Evolutionary conservation across 306 rosid genomes (phyloP), one percentile per base, ranked within the genome.

Genomic region (Corylus heterophylla): DNA sequence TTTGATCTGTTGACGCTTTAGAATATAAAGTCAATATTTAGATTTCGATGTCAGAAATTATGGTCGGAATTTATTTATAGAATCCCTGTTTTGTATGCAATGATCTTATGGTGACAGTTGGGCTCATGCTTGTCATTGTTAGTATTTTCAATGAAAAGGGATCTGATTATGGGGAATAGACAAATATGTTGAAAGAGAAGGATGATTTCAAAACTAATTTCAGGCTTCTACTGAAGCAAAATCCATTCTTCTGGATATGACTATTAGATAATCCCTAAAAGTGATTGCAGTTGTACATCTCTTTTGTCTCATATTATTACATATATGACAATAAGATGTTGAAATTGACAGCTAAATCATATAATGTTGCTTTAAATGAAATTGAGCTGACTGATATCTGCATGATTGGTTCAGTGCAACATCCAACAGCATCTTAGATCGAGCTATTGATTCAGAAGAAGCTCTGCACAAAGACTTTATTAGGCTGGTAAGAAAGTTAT

Each of bases 401-500:
- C 11, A 11, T 80, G 76, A 61, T 84, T 66, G 39, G 50, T 49
- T 50, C 92, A 95, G 99, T 83, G 99, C 99, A 72, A 93, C 99
- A 82, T 93, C 99, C 88, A 93, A 91, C 84, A 95, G 99, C 86
- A 95, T 95, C 80, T 87, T 95, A 77, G 99, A 95, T 85, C 91
- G 98, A 76, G 99, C 99, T 70, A 95, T 95, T 82, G 99, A 95
- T 83, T 91, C 96, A 48, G 99, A 95, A 88, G 98, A 95, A 62
- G 80, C 91, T 10, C 93, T 85, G 77, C 99, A 95, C 74, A 86
- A 90, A 25, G 93, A 89, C 84, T 89, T 89, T 81, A 89, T 87
- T 55, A 83, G 89, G 81, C 86, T 89, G 87, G 93, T 85, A 71
- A 81, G 89, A 74, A 48, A 76, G 35, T 20, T 80, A 16, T 49